phyloP scores from a whole-genome alignment of 192 early-diverging fungal species.

The Cetraspora pellucida region DNA sequence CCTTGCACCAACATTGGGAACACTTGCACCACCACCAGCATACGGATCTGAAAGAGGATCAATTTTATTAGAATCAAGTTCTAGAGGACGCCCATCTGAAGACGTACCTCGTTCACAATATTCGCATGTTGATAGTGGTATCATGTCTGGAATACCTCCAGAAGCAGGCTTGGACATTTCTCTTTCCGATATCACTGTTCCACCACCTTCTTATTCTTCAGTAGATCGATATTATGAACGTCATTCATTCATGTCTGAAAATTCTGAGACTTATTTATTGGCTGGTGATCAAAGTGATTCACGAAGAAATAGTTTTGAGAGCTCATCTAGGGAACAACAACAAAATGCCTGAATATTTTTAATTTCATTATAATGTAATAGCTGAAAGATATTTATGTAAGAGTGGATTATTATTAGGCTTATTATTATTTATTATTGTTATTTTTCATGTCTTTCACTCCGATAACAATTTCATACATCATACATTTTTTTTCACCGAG shows the following conservation, averaged over 20 bases:
- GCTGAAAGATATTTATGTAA: too few relatives aligned
- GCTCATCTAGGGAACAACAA: slow-evolving; percentile 23
- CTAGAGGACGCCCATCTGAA: slow-evolving; percentile 29
- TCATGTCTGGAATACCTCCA: not conserved
- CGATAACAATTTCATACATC: too few relatives aligned
- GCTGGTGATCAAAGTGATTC: slow-evolving; percentile 30
- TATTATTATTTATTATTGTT: too few relatives aligned
- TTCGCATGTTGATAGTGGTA: slow-evolving; percentile 5
- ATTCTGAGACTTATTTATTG: slow-evolving; percentile 26
- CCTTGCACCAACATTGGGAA: slow-evolving; percentile 69
- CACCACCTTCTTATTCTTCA: slow-evolving; percentile 48
- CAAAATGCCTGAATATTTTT: not conserved
- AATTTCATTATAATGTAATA: too few relatives aligned
- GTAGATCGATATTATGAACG: slow-evolving; percentile 31
- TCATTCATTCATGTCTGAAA: slow-evolving; percentile 24
- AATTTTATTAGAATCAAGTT: slow-evolving; percentile 57
- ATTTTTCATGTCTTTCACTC: too few relatives aligned
- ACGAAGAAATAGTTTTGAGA: slow-evolving; percentile 31
- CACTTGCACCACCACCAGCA: slow-evolving; percentile 71
- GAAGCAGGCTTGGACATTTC: slow-evolving; percentile 38
- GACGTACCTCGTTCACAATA: slow-evolving; percentile 24
- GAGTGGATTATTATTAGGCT: too few relatives aligned
- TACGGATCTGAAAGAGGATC: slow-evolving; percentile 76
- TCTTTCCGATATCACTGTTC: slow-evolving; percentile 37
- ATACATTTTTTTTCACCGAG: too few relatives aligned